phyloP scores from a whole-genome alignment of 108 stramenopile genomes.

The Skeletonema marinoi region DNA sequence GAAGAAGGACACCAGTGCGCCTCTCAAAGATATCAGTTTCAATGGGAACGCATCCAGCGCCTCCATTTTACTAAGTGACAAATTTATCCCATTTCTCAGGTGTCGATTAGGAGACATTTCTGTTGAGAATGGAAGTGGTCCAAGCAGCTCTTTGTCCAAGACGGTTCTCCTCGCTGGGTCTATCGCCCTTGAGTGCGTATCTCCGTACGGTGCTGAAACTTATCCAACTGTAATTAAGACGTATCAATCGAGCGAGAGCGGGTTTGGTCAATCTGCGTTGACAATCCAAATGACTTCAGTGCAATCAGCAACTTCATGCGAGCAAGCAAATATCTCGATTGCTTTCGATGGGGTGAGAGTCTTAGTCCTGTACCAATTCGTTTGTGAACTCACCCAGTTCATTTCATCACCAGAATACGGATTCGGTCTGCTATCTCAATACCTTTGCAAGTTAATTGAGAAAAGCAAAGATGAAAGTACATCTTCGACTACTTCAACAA shows the following conservation, averaged over 20 bases:
- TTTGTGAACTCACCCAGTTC: conserved; percentile 74
- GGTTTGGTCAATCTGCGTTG: conserved; percentile 28
- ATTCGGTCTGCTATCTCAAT: conserved; percentile 43
- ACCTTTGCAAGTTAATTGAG: not conserved
- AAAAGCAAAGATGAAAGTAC: conserved; percentile 3
- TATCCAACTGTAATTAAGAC: conserved; percentile 55
- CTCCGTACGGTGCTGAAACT: conserved; percentile 18
- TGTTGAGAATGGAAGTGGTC: conserved; percentile 5
- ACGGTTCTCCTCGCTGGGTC: conserved; percentile 17
- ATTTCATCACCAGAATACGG: conserved; percentile 65
- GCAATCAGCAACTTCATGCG: conserved; percentile 12
- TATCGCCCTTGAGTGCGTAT: conserved; percentile 28
- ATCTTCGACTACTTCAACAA: conserved; percentile 31
- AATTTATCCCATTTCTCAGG: conserved; percentile 34
- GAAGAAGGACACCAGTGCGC: not conserved
- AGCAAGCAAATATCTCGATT: conserved; percentile 29
- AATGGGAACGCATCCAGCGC: conserved; percentile 22
- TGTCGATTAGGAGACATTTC: conserved; percentile 7
- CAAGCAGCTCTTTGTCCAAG: not conserved
- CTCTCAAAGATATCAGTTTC: not conserved
- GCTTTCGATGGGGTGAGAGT: conserved; percentile 55
- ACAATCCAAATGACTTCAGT: conserved; percentile 16
- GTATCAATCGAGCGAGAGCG: conserved; percentile 17
- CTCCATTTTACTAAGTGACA: conserved; percentile 24
- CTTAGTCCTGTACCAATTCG: conserved; percentile 56